Base-by-base conservation (phyloP, 768 basidiomycete genomes). In the Boletus reticulatus region DNA sequence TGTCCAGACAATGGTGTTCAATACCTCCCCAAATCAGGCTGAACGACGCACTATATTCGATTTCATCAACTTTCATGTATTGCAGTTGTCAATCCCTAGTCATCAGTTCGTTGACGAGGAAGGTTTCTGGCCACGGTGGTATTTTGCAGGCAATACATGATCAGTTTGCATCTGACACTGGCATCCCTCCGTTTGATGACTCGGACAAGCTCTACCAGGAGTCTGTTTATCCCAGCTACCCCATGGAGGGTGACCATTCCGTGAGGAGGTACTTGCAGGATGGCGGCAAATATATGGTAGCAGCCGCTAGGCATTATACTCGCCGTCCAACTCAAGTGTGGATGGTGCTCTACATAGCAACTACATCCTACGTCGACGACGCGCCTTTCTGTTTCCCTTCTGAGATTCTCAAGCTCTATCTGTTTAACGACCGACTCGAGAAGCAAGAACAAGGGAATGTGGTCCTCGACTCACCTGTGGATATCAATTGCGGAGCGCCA, bases 1-100 rank as follows among this genome's bases (percentile, higher is more conserved):
- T 88, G 88, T 60, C 72, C 79, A 3, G 77, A 76, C n/a, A 72
- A 65, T 29, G 85, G 83, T 29, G 78, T 90, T 67, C 77, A 74
- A 56, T 90, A 88, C 64, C 78, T 77, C 45, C 52, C 52, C 8
- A 48, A 53, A 42, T 53, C 45, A 39, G 13, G 13, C 17, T 39
- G 38, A 39, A n/a, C n/a, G 36, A 36, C 11, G 12, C 11, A 34
- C 13, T 13, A 34, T 22, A 22, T 22, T 22, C 22, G 22, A 22
- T 22, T 22, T 3, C 22, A 22, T 22, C 3, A 22, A 22, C 34
- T 34, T 34, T 34, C 34, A 13, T 34, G 34, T 34, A 27, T 12
- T 11, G 10, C 13, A 34, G 34, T 34, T 13, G 3, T 34, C 13
- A 11, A 13, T 34, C 34, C 13, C 27, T 27, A 27, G 27, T 27